Evolutionary conservation across 257 asterid genomes (phyloP).

Genomic region (Nyctanthes arbortristis): DNA sequence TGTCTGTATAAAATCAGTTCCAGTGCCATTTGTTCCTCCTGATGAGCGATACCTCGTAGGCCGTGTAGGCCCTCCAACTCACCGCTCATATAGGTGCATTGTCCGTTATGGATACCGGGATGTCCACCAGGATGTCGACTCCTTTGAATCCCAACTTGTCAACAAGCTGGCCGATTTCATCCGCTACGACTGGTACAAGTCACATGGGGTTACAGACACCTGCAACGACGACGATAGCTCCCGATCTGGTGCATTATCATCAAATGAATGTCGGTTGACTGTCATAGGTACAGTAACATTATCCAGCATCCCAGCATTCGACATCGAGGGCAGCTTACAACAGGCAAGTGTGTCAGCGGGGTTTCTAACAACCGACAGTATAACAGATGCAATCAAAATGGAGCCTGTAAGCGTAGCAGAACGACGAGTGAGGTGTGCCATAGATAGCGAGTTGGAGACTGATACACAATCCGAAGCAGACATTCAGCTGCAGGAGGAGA

Average conservation of each 20-base stretch:
- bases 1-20: conserved; percentile 84
- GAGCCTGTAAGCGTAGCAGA: conserved; percentile 31
- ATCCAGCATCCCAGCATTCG: conserved; percentile 47
- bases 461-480: conserved; percentile 39
- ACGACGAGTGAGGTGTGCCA: conserved; percentile 60
- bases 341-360: conserved; percentile 72
- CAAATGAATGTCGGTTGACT: conserved; percentile 59
- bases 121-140: conserved; percentile 90
- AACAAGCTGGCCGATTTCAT: conserved; percentile 66
- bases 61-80: conserved; percentile 88
- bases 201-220: conserved; percentile 31
- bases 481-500: conserved; percentile 53
- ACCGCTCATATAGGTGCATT: conserved; percentile 90
- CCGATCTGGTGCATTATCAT: conserved; percentile 43
- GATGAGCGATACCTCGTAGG: conserved; percentile 89
- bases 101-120: conserved; percentile 92
- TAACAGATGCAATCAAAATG: conserved; percentile 48
- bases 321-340: conserved; percentile 51
- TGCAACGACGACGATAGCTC: conserved; percentile 47
- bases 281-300: conserved; percentile 70
- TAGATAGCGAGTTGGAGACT: conserved; percentile 37
- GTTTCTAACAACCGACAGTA: conserved; percentile 47
- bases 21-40: conserved; percentile 81
- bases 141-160: conserved; percentile 75
- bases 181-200: conserved; percentile 65